These are phyloP conservation scores for Aspergillus sp. DNA, from an alignment of 2,329 filamentous ascomycete species.

Conservation along the genomic window DNA sequence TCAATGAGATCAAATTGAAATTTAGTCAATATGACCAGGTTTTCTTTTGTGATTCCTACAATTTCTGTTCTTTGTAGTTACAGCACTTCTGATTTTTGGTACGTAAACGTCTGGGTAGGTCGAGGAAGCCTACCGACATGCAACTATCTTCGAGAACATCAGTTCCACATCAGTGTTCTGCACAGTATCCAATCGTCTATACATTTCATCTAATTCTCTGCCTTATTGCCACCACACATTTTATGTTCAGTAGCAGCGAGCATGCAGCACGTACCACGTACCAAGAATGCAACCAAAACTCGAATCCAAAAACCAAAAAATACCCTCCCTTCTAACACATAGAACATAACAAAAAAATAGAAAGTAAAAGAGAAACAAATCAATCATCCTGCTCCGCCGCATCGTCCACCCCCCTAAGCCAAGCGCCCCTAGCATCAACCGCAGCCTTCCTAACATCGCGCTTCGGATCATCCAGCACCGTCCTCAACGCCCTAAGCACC, in stretches of 20 bases:
- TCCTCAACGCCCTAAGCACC: slow-evolving; percentile 58
- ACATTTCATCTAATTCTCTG: neutral
- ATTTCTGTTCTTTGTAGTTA: neutral
- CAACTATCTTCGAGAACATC: neutral
- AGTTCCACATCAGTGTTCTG: neutral
- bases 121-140: neutral
- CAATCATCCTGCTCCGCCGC: slow-evolving; percentile 58
- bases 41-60: neutral
- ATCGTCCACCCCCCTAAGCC: slow-evolving; percentile 60
- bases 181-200: neutral
- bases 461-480: slow-evolving; percentile 63
- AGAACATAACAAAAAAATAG: neutral
- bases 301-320: slow-evolving; percentile 3
- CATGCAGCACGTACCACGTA: no score
- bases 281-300: neutral
- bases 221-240: neutral
- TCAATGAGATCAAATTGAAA: neutral
- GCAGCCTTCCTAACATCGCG: slow-evolving; percentile 63
- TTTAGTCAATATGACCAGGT: neutral
- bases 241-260: neutral
- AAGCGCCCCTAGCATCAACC: slow-evolving; percentile 61
- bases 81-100: neutral
- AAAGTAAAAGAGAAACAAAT: slow-evolving; percentile 4
- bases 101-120: neutral
- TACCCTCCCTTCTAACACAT: neutral